These are phyloP conservation scores for Melaleuca quinquenervia DNA, from an alignment of 345 rosid species.

Conservation along the genomic window DNA sequence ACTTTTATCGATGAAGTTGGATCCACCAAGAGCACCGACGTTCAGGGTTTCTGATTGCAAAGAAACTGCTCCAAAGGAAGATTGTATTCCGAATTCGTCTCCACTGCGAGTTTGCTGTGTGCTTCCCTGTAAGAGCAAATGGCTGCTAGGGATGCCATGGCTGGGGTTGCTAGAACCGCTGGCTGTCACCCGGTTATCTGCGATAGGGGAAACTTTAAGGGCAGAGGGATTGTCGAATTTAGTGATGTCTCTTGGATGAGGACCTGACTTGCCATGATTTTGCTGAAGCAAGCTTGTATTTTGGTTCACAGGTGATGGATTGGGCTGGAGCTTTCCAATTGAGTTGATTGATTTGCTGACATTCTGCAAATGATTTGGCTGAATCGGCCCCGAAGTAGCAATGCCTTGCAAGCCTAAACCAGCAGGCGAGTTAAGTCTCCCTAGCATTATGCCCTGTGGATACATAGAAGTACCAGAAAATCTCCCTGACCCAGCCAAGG, in stretches of 20 bases:
- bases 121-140: conserved; percentile 27
- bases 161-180: conserved; percentile 31
- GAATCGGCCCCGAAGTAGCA: conserved; percentile 37
- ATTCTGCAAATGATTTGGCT: conserved; percentile 30
- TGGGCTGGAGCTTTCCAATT: conserved; percentile 36
- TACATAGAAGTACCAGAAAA: conserved; percentile 36
- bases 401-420: conserved; percentile 41
- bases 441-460: conserved; percentile 31
- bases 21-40: conserved; percentile 14
- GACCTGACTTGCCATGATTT: conserved; percentile 33
- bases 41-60: conserved; percentile 25
- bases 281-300: conserved; percentile 28
- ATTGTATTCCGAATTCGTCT: conserved; percentile 25
- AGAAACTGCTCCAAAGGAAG: conserved; percentile 28
- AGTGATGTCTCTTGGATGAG: conserved; percentile 19
- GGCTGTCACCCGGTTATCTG: conserved; percentile 2
- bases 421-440: conserved; percentile 46
- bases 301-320: conserved; percentile 24
- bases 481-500: conserved; percentile 39
- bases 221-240: not conserved
- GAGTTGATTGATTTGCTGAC: conserved; percentile 22
- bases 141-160: conserved; percentile 26
- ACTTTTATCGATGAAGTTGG: conserved; percentile 32
- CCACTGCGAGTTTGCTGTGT: conserved; percentile 14
- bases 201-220: not conserved